Conservation (phyloP, 441 rosid species). For the Pelargonium cotyledonis region DNA sequence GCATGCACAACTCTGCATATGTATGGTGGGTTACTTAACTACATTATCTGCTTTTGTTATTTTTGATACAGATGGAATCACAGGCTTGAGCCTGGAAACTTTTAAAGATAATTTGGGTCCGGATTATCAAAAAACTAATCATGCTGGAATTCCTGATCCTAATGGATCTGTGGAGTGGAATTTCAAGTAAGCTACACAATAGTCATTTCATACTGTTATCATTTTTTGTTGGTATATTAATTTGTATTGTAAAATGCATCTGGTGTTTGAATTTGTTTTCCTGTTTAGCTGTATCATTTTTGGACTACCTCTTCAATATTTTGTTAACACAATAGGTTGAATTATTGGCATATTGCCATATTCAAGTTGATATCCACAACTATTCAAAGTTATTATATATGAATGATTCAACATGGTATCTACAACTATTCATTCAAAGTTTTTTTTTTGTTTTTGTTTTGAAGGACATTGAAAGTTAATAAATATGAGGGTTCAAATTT, state of each 20-base stretch:
- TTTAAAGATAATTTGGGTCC: conserved; percentile 27
- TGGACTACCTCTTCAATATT: neutral
- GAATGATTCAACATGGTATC: too few species aligned
- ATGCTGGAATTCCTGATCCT: conserved; percentile 28
- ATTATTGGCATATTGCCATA: neutral
- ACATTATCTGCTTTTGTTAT: neutral
- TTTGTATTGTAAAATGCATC: neutral
- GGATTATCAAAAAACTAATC: conserved; percentile 22
- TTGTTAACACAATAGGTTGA: neutral
- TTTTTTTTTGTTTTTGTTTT: too few species aligned
- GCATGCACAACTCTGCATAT: neutral
- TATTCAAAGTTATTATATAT: neutral
- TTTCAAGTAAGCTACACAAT: conserved; percentile 22
- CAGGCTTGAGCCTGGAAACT: conserved; percentile 21
- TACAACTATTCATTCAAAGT: too few species aligned
- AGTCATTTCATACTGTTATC: neutral
- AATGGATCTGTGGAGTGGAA: conserved; percentile 25
- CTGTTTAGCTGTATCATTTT: neutral
- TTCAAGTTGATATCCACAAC: neutral
- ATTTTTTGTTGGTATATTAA: neutral
- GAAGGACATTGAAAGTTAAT: neutral
- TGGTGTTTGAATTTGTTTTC: neutral
- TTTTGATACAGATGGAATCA: conserved; percentile 22
- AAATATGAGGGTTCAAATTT: neutral
- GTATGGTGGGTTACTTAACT: neutral